These are phyloP conservation scores for Metschnikowia orientalis DNA, from an alignment of 805 yeast genomes.

Conservation along the genomic window DNA sequence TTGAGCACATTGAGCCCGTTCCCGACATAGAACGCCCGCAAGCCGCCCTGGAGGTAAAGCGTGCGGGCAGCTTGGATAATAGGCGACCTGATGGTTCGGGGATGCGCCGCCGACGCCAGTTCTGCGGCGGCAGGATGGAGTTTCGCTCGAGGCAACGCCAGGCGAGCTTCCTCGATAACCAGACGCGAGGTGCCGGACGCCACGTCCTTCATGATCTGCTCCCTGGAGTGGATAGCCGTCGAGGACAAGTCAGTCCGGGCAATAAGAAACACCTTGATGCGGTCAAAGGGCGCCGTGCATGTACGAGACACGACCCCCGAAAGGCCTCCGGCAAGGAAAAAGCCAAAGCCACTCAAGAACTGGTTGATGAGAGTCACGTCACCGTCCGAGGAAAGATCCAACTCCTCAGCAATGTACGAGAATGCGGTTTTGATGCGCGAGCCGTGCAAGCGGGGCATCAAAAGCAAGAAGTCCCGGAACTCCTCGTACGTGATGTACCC, in stretches of 20 bases:
- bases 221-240: conserved; percentile 57
- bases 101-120: conserved; percentile 17
- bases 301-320: conserved; percentile 96
- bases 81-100: conserved; percentile 60
- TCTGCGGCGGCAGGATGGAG: conserved; percentile 37
- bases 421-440: conserved; percentile 79
- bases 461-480: conserved; percentile 75
- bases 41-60: conserved; percentile 83
- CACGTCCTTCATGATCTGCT: conserved; percentile 35
- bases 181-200: conserved; percentile 33
- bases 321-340: conserved; percentile 89
- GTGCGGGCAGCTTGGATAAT: conserved; percentile 74
- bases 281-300: conserved; percentile 94
- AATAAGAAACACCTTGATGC: conserved; percentile 88
- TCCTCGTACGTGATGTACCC: conserved; percentile 79
- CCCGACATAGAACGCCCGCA: conserved; percentile 86
- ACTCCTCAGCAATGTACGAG: conserved; percentile 70
- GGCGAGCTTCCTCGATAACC: conserved; percentile 32
- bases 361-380: conserved; percentile 83
- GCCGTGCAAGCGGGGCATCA: conserved; percentile 78
- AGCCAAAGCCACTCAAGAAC: conserved; percentile 79
- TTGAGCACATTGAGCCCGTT: conserved; percentile 90
- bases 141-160: conserved; percentile 26
- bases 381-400: conserved; percentile 83
- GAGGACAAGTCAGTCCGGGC: conserved; percentile 83